Percentiles rank a stretch among this genome's conserved stretches.
Evolutionary conservation across 805 yeast species (phyloP).

Genomic region (Candida methanosorbosa): DNA sequence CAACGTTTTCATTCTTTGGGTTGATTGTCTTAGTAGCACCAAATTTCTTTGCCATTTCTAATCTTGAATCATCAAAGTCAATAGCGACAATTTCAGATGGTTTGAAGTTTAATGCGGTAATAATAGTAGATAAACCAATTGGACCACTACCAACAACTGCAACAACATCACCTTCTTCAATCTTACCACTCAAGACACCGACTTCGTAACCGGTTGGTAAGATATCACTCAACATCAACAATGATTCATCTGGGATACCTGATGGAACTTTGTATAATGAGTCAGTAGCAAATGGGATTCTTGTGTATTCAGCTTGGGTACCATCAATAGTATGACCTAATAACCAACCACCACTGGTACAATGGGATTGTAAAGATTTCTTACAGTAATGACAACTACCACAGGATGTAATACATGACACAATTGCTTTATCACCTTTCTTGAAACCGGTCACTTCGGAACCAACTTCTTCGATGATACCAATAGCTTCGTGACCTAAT

Average conservation of each 20-base stretch:
- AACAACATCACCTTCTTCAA: constrained; percentile 46
- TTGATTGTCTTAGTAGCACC: constrained; percentile 55
- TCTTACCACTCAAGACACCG: constrained; percentile 49
- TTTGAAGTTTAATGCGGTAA: constrained; percentile 43
- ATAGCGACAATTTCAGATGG: constrained; percentile 50
- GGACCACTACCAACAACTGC: constrained; percentile 66
- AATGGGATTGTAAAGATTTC: constrained; percentile 51
- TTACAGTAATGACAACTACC: constrained; percentile 48
- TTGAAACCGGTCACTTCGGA: constrained; percentile 37
- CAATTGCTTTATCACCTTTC: constrained; percentile 50
- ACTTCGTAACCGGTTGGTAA: constrained; percentile 63
- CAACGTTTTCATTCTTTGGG: constrained; percentile 35
- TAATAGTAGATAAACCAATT: constrained; percentile 55
- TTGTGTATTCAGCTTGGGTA: constrained; percentile 54
- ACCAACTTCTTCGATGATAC: constrained; percentile 43
- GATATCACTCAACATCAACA: constrained; percentile 55
- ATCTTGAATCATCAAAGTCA: constrained; percentile 51
- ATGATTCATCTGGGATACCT: constrained; percentile 31
- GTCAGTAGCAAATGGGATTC: constrained; percentile 42
- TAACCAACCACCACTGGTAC: constrained; percentile 46
- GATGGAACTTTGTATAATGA: constrained; percentile 28
- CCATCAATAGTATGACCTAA: constrained; percentile 56
- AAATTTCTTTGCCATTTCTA: constrained; percentile 45
- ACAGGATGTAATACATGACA: constrained; percentile 60
- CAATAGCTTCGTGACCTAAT: constrained; percentile 60